Evolutionary conservation across 2,329 filamentous ascomycete species (phyloP).

Genomic region (Coniochaeta hoffmannii): DNA sequence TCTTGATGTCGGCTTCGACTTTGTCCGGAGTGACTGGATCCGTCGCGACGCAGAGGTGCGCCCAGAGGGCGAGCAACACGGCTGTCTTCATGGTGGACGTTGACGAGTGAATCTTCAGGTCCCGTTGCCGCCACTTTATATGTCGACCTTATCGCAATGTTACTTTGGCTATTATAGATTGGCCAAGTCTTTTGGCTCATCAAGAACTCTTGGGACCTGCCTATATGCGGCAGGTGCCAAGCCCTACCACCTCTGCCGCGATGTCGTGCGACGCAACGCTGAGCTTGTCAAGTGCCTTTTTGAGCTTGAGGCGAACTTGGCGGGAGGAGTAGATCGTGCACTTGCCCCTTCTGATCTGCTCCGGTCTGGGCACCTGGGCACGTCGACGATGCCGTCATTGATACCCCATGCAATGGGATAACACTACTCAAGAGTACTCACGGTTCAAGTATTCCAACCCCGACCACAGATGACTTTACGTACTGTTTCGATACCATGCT

Average conservation of each 20-base stretch:
- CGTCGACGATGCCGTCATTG: background rate
- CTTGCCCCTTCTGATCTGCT: background rate
- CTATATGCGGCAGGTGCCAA: constrained; percentile 1
- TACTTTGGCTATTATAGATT: background rate
- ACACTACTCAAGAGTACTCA: no score
- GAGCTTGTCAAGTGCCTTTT: background rate
- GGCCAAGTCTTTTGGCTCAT: background rate
- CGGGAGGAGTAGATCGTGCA: background rate
- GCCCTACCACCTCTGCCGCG: background rate
- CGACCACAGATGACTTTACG: no score
- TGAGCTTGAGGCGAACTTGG: background rate
- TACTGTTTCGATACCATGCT: no score
- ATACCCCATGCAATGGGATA: no score
- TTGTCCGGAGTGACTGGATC: constrained; percentile 29
- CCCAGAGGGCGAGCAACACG: background rate
- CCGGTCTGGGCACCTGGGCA: background rate
- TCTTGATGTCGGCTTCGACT: constrained; percentile 30
- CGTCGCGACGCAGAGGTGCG: constrained; percentile 14
- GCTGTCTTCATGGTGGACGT: background rate
- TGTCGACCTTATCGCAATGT: background rate
- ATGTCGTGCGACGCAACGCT: background rate
- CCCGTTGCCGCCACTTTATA: background rate
- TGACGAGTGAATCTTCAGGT: no score
- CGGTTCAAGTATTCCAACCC: no score
- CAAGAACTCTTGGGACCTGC: background rate